Evolutionary conservation across 2,329 filamentous ascomycete species (phyloP).

Genomic region (Diplodia scrobiculata): DNA sequence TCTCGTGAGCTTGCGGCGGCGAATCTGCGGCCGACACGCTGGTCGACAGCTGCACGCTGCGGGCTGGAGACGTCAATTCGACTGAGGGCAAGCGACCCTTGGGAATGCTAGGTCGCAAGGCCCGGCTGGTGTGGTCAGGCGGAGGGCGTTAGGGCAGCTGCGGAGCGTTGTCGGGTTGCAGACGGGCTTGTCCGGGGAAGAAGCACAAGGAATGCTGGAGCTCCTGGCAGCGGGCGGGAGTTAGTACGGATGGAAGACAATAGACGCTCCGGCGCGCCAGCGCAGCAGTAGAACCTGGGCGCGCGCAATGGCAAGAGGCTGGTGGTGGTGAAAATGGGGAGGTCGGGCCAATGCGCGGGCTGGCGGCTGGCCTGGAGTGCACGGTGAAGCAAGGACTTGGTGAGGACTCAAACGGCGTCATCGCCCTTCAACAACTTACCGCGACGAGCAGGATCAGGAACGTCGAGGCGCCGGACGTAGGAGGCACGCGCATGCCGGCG

Average conservation of each 20-base stretch:
- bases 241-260: slow-evolving; percentile 14
- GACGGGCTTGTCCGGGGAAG: slow-evolving; percentile 17
- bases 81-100: slow-evolving; percentile 10
- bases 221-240: slow-evolving; percentile 7
- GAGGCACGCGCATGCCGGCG: slow-evolving; percentile 24
- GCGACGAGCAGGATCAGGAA: slow-evolving; percentile 6
- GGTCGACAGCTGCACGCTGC: slow-evolving; percentile 30
- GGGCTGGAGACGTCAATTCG: slow-evolving; percentile 27
- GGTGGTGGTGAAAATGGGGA: slow-evolving; percentile 29
- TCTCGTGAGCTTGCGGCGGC: slow-evolving; percentile 42
- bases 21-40: slow-evolving; percentile 37
- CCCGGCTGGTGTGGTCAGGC: slow-evolving; percentile 9
- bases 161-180: slow-evolving; percentile 6
- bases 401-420: not conserved
- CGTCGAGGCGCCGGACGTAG: slow-evolving; percentile 11
- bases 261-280: not conserved
- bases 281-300: slow-evolving; percentile 13
- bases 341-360: slow-evolving; percentile 27
- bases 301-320: slow-evolving; percentile 29
- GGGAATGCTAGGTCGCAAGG: not conserved
- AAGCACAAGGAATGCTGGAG: slow-evolving; percentile 27
- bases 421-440: slow-evolving; percentile 18
- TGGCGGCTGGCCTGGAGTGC: slow-evolving; percentile 26
- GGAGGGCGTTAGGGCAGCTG: not conserved
- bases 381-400: slow-evolving; percentile 21